These are phyloP conservation scores for Neodidymelliopsis sp. DNA, from an alignment of 2,329 filamentous ascomycete genomes.

Conservation along the genomic window DNA sequence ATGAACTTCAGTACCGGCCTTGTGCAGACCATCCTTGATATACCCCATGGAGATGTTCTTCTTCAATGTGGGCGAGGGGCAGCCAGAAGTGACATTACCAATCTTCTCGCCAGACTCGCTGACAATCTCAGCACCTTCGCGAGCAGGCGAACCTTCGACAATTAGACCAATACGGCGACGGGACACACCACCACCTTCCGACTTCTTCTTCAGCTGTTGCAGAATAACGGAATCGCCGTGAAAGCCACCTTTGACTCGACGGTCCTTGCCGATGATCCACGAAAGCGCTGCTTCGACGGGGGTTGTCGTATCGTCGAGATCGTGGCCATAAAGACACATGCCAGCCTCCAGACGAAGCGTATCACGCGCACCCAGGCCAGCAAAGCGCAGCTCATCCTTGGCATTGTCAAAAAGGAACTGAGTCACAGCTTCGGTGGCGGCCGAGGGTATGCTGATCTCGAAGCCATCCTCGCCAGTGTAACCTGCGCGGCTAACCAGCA, in stretches of 20 bases:
- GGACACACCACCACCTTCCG: constrained; percentile 73
- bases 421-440: constrained; percentile 70
- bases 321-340: constrained; percentile 99
- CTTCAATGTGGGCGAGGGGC: constrained; percentile 83
- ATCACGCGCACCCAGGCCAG: constrained; percentile 89
- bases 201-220: constrained; percentile 75
- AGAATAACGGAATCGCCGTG: constrained; percentile 83
- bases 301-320: constrained; percentile 81
- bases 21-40: constrained; percentile 80
- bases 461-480: constrained; percentile 99
- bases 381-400: constrained; percentile 74
- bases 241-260: constrained; percentile 76
- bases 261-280: constrained; percentile 87
- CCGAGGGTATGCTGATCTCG: constrained; percentile 84
- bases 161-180: constrained; percentile 82
- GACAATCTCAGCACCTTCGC: constrained; percentile 85
- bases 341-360: constrained; percentile 93
- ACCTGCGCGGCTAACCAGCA: constrained; percentile 85
- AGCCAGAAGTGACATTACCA: constrained; percentile 86
- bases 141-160: constrained; percentile 84
- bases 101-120: constrained; percentile 70
- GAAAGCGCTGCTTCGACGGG: constrained; percentile 70
- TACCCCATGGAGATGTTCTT: constrained; percentile 98
- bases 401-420: constrained; percentile 71
- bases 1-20: constrained; percentile 80